Conservation (phyloP, 2,329 filamentous ascomycete species). For the Cadophora luteo-olivacea region DNA sequence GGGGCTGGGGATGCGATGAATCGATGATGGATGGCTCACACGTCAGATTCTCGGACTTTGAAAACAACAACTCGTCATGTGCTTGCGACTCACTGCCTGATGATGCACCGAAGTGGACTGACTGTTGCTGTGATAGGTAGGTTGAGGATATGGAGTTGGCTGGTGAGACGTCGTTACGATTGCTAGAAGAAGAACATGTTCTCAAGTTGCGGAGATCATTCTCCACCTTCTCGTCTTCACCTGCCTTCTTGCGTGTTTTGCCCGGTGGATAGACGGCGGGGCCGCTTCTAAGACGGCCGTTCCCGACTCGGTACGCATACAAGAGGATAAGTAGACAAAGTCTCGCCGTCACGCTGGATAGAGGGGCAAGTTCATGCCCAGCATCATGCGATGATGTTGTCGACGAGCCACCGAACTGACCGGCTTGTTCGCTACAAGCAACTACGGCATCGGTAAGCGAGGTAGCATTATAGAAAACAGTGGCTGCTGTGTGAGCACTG, state of each 20-base stretch:
- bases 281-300: constrained; percentile 16
- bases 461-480: neutral
- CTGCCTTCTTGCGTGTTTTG: constrained; percentile 8
- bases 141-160: neutral
- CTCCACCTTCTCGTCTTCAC: constrained; percentile 4
- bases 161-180: constrained; percentile 7
- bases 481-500: constrained; percentile 11
- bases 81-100: neutral
- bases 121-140: constrained; percentile 13
- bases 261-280: constrained; percentile 1
- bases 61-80: constrained; percentile 2
- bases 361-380: neutral
- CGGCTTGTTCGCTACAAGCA: constrained; percentile 9
- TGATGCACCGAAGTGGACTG: constrained; percentile 3
- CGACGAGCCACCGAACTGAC: neutral
- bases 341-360: neutral
- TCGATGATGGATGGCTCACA: neutral
- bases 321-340: neutral
- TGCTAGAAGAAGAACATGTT: neutral
- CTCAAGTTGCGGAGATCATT: constrained; percentile 10
- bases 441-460: constrained; percentile 9
- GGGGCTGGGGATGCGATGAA: neutral
- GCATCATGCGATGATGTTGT: neutral
- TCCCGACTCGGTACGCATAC: constrained; percentile 17
- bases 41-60: neutral